Conservation (phyloP, 345 rosid species). For the Geranium brycei region DNA sequence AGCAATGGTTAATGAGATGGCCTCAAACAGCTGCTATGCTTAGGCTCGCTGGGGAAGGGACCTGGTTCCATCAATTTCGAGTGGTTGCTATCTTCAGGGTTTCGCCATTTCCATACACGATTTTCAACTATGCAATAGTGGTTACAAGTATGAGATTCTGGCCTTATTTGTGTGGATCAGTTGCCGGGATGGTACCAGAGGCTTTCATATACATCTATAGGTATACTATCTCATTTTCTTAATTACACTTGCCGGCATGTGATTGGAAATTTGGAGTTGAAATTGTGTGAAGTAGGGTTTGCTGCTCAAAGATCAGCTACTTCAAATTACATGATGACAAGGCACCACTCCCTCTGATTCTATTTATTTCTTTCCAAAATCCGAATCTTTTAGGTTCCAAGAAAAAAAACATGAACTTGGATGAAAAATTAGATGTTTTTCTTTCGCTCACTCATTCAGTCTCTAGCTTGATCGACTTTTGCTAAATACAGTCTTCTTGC, state of each 20-base stretch:
- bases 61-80: conserved; percentile 85
- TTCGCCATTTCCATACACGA: conserved; percentile 96
- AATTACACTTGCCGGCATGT: neutral
- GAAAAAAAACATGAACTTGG: neutral
- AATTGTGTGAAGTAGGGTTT: neutral
- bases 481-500: neutral
- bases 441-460: neutral
- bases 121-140: conserved; percentile 86
- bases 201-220: conserved; percentile 92
- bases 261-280: neutral
- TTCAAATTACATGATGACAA: neutral
- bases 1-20: conserved; percentile 96
- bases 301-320: neutral
- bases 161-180: conserved; percentile 82
- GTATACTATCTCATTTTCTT: conserved; percentile 22
- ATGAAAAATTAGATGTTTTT: neutral
- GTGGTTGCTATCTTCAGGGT: conserved; percentile 83
- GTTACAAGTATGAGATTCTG: conserved; percentile 77
- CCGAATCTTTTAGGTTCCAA: neutral
- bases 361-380: neutral
- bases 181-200: conserved; percentile 94
- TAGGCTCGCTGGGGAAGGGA: conserved; percentile 86
- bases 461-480: neutral
- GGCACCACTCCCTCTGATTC: neutral
- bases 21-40: conserved; percentile 74